Evolutionary conservation across 257 asterid genomes (phyloP), one percentile per base, ranked within the genome.

Genomic region (Nicotiana undulata): DNA sequence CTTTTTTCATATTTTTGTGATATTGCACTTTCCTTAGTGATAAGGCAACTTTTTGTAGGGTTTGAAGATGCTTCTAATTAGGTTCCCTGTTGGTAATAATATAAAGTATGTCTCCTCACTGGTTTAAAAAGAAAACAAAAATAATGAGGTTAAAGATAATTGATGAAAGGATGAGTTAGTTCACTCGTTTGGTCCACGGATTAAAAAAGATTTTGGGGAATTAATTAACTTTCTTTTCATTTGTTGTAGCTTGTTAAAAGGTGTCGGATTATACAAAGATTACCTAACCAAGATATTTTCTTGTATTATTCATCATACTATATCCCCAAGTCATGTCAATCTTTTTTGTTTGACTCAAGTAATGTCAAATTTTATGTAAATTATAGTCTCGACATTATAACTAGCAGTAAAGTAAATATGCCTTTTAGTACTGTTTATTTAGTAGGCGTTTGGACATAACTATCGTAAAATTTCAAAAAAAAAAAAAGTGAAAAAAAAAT

Each of bases 31-130:
- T 26, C 44, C 68, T 70, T 56, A 15, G 76, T 24, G 46, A 77
- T 32, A 77, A 46, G 16, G 18, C 55, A 64, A 11, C 83, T 59
- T 68, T 10, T 18, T 37, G 3, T 18, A 66, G 59, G 63, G 65
- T 34, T 81, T 16, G 28, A 59, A 81, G 87, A 68, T 81, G 67
- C 63, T 53, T 61, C 83, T 84, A 20, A 53, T 67, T 84, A 77
- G 59, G 80, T 61, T 64, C 79, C 28, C 8, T 16, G 44, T 49
- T 44, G 63, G 63, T 81, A 31, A 51, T 67, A 63, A 51, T 67
- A 63, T 9, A 29, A 18, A 17, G 52, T 58, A 37, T 46, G 18
- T 75, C 66, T 81, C 51, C 79, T 68, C 78, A 49, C 11, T 77
- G 26, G 3, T 70, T 70, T 22, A 24, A 74, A 74, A 74, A 7